Evolutionary conservation across 2,329 filamentous ascomycete species (phyloP).

Genomic region (Paecilomyces dactylethromorphus): DNA sequence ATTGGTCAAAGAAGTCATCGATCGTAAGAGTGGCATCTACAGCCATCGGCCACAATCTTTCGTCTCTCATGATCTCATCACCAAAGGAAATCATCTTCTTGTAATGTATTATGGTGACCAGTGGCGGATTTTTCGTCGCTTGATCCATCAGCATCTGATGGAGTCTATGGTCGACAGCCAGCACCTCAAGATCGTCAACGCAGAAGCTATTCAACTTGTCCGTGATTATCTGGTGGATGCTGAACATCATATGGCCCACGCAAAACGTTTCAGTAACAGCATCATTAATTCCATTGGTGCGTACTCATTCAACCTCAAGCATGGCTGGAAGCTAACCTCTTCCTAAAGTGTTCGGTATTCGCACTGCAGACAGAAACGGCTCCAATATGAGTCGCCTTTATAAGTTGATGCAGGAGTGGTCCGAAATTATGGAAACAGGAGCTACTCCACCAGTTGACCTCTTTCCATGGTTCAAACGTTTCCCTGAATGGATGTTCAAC

Average conservation of each 20-base stretch:
- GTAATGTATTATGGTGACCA: conserved; percentile 41
- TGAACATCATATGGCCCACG: conserved; percentile 40
- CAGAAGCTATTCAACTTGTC: conserved; percentile 44
- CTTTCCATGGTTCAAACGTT: conserved; percentile 37
- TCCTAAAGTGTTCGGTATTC: conserved; percentile 27
- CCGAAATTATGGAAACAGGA: conserved; percentile 40
- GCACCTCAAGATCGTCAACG: conserved; percentile 38
- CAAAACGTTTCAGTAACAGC: conserved; percentile 45
- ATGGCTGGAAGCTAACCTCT: not conserved
- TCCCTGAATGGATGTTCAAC: conserved; percentile 37
- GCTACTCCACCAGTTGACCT: conserved; percentile 46
- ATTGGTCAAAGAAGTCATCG: conserved; percentile 38
- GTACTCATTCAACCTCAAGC: conserved; percentile 1
- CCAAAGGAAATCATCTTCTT: conserved; percentile 41
- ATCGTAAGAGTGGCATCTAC: conserved; percentile 40
- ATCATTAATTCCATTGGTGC: conserved; percentile 38
- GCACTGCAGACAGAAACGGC: conserved; percentile 24
- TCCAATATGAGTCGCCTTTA: conserved; percentile 35
- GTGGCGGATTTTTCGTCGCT: conserved; percentile 43
- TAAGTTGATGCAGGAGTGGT: conserved; percentile 38
- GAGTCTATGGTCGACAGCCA: conserved; percentile 39
- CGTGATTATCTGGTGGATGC: conserved; percentile 38
- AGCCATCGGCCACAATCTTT: conserved; percentile 38
- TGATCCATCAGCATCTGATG: conserved; percentile 41
- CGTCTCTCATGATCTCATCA: conserved; percentile 38